Evolutionary conservation across 106 monocot species (phyloP), one percentile per base, ranked within the genome.

Genomic region (Platanthera guangdongensis): DNA sequence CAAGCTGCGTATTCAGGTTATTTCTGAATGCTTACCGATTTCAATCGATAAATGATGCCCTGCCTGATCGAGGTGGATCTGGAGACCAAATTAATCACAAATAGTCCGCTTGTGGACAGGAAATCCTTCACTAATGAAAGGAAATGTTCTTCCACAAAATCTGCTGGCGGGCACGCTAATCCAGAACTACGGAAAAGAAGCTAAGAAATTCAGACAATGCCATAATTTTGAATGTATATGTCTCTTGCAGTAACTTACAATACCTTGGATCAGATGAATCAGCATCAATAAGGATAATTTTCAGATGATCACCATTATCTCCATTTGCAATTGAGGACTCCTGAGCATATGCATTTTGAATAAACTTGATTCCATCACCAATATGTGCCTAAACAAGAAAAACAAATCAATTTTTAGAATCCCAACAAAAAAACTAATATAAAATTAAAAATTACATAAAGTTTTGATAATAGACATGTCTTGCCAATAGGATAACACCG

Each of bases 181-280:
- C 95, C 95, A 72, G 90, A 84, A 75, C 95, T 95, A 76, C 13
- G 25, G 49, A 51, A 51, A 51, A 72, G 11, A 72, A 72, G n/a
- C 6, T 47, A 47, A 39, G 30, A 13, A 39, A 8, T 11, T 70
- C 8, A 47, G 16, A 47, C 16, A 15, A 47, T 16, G 5, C 2
- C 47, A 46, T n/a, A 70, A 5, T 47, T 47, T 70, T 7, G 16
- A 70, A 70, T 6, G 6, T 0, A 47, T 18, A 48, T 6, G 5
- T 4, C n/a, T 18, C 15, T 5, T 30, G 65, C 25, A 47, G 70
- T 70, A 70, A 48, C 47, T 13, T 70, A 48, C 4, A 48, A 67
- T 68, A 93, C 96, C 96, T 93, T 15, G 83, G 55, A 73, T 97
- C 96, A 77, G 93, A 91, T 75, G 93, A 91, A 86, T 97, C 96